Evolutionary conservation across 1,139 yeast species (phyloP).

Genomic region (Taphrina confusa): DNA sequence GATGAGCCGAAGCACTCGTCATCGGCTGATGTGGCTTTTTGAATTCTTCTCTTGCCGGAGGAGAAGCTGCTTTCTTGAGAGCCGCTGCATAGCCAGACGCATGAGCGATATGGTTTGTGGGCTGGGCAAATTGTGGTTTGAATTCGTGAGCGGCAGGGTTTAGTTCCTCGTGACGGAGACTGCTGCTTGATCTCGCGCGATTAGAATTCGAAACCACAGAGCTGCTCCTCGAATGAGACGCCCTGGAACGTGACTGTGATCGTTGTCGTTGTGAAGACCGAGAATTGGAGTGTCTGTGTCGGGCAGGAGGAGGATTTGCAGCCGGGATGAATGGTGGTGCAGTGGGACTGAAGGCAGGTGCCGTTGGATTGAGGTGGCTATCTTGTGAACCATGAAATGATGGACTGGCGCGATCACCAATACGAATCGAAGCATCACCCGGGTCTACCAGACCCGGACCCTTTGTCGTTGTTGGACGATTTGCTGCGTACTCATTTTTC

Average conservation of each 20-base stretch:
- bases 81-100: constrained; percentile 34
- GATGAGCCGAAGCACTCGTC: not conserved
- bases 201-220: not conserved
- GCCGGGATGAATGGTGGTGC: constrained; percentile 20
- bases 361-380: constrained; percentile 26
- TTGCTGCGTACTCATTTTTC: not conserved
- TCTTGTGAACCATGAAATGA: not conserved
- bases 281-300: constrained; percentile 4
- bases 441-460: constrained; percentile 18
- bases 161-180: constrained; percentile 17
- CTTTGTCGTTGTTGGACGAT: not conserved
- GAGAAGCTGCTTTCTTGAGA: constrained; percentile 27
- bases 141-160: constrained; percentile 27
- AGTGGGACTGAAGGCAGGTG: constrained; percentile 26
- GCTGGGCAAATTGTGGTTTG: constrained; percentile 32
- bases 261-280: constrained; percentile 17
- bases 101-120: constrained; percentile 22
- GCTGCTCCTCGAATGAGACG: constrained; percentile 23
- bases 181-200: constrained; percentile 8
- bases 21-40: constrained; percentile 15
- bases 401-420: constrained; percentile 2
- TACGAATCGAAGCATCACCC: not conserved
- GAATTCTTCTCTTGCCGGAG: constrained; percentile 22
- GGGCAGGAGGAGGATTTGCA: constrained; percentile 1
- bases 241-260: constrained; percentile 9